Conservation (phyloP, 164 flowering plant genomes). For the Magnolia kwangsiensis region DNA sequence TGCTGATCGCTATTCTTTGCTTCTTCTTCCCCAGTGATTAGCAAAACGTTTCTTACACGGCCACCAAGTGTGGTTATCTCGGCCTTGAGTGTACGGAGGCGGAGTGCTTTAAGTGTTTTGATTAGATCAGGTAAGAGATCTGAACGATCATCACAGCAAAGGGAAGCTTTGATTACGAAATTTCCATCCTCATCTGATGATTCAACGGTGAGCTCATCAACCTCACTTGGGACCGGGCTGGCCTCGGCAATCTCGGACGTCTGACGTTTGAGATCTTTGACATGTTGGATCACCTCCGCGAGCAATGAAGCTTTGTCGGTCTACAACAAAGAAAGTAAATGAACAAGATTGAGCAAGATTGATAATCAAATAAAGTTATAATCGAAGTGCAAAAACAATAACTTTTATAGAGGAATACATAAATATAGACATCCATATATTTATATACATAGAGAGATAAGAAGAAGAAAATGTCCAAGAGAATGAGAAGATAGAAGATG, state of each 20-base stretch:
- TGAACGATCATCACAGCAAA: constrained; percentile 90
- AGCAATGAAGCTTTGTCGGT: constrained; percentile 97
- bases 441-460: too few relatives aligned
- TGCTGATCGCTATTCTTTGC: constrained; percentile 17
- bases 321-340: constrained; percentile 29
- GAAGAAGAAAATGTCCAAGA: not conserved
- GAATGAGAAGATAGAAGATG: too few relatives aligned
- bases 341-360: not conserved
- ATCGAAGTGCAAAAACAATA: too few relatives aligned
- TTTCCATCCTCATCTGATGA: constrained; percentile 65
- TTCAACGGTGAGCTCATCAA: constrained; percentile 74
- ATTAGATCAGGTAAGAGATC: constrained; percentile 86
- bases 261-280: constrained; percentile 84
- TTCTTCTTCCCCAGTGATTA: constrained; percentile 59
- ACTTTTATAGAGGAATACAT: not conserved
- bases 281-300: constrained; percentile 95
- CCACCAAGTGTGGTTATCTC: constrained; percentile 93
- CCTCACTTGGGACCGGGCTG: constrained; percentile 75
- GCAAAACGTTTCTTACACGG: constrained; percentile 73
- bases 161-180: constrained; percentile 70
- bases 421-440: too few relatives aligned
- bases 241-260: constrained; percentile 78
- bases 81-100: constrained; percentile 73
- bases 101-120: constrained; percentile 72
- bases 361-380: not conserved